Evolutionary conservation across 2,329 filamentous ascomycete species (phyloP).

Genomic region (Clathrospora elynae): DNA sequence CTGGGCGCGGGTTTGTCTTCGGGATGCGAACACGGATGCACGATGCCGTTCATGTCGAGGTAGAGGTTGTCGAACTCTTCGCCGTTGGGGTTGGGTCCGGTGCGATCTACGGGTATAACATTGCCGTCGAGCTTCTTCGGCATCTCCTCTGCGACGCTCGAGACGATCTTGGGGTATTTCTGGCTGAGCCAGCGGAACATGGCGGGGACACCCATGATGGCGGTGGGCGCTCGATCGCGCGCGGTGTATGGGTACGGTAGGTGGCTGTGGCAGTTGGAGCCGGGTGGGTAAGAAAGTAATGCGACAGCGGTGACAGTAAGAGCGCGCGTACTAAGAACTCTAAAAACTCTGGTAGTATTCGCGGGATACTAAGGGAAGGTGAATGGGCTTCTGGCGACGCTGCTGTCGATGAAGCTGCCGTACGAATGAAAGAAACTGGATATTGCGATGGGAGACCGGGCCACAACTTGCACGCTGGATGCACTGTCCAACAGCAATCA

Average conservation of each 20-base stretch:
- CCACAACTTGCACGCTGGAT: constrained; percentile 3
- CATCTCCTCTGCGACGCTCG: constrained; percentile 83
- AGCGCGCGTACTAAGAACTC: constrained; percentile 23
- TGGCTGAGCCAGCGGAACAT: constrained; percentile 95
- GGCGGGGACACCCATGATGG: constrained; percentile 86
- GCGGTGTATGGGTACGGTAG: constrained; percentile 8
- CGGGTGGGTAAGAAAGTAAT: constrained; percentile 10
- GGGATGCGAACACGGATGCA: constrained; percentile 97
- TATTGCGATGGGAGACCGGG: constrained; percentile 3
- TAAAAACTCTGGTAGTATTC: constrained; percentile 25
- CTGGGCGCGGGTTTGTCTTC: constrained; percentile 89
- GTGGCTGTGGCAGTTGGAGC: constrained; percentile 7
- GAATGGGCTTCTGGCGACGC: constrained; percentile 14
- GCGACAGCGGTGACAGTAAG: constrained; percentile 21
- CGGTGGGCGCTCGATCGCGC: constrained; percentile 27
- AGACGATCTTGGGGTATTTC: constrained; percentile 98
- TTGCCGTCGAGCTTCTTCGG: constrained; percentile 82
- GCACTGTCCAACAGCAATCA: constrained; percentile 6
- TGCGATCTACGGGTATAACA: constrained; percentile 82
- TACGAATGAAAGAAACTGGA: constrained; percentile 19
- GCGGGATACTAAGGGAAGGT: constrained; percentile 22
- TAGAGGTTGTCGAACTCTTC: constrained; percentile 98
- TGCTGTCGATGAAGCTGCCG: constrained; percentile 20
- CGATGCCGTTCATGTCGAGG: constrained; percentile 99
- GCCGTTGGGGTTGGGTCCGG: constrained; percentile 88